These are phyloP conservation scores for Pezicula radicicola DNA, from an alignment of 2,329 filamentous ascomycete genomes.

Conservation along the genomic window DNA sequence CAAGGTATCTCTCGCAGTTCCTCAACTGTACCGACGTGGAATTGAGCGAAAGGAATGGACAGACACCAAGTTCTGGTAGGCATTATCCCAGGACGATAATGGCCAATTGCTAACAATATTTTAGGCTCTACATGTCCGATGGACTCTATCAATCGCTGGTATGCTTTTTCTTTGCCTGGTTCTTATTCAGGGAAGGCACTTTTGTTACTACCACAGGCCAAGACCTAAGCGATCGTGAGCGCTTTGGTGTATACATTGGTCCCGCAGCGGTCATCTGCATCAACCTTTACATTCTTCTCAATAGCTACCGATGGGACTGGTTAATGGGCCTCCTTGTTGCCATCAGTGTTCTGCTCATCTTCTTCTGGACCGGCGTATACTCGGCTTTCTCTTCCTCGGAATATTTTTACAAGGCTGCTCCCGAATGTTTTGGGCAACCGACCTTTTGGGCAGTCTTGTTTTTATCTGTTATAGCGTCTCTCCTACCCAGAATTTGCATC, in stretches of 20 bases:
- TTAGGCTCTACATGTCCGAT: slow-evolving; percentile 88
- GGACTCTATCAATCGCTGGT: slow-evolving; percentile 93
- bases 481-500: slow-evolving; percentile 82
- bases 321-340: slow-evolving; percentile 79
- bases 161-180: slow-evolving; percentile 88
- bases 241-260: slow-evolving; percentile 84
- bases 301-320: slow-evolving; percentile 98
- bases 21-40: slow-evolving; percentile 90
- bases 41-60: slow-evolving; percentile 98
- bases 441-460: slow-evolving; percentile 86
- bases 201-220: slow-evolving; percentile 72
- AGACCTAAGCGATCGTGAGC: slow-evolving; percentile 73
- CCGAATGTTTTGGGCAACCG: slow-evolving; percentile 75
- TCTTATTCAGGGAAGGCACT: slow-evolving; percentile 67
- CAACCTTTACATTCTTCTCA: slow-evolving; percentile 92
- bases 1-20: slow-evolving; percentile 87
- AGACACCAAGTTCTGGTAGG: slow-evolving; percentile 91
- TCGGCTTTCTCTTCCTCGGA: slow-evolving; percentile 45
- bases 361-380: slow-evolving; percentile 94
- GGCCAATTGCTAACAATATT: slow-evolving; percentile 27
- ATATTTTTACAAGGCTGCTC: slow-evolving; percentile 74
- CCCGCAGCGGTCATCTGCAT: slow-evolving; percentile 83
- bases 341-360: slow-evolving; percentile 84
- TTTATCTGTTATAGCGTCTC: slow-evolving; percentile 74
- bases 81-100: slow-evolving; percentile 11